Evolutionary conservation across 1,284 basidiomycete genomes (phyloP).

Genomic region (Austroboletus niveus): DNA sequence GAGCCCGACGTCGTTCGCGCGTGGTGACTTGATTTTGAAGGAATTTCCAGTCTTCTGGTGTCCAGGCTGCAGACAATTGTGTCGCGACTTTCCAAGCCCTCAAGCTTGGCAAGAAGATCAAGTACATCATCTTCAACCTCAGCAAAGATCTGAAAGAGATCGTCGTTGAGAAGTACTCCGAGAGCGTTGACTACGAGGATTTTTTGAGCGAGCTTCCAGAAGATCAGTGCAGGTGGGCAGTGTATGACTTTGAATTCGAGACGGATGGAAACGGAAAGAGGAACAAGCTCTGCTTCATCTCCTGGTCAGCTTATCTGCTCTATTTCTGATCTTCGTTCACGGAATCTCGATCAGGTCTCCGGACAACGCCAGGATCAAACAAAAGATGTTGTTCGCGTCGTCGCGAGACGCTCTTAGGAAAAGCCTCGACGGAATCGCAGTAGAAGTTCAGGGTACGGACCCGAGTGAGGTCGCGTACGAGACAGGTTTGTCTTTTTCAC

Average conservation of each 20-base stretch:
- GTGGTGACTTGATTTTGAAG: neutral
- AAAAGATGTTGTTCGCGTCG: conserved; percentile 95
- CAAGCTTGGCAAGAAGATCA: conserved; percentile 68
- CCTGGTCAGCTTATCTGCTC: conserved; percentile 56
- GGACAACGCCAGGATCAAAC: conserved; percentile 82
- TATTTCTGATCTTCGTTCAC: neutral
- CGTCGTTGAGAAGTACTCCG: conserved; percentile 64
- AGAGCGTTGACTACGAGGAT: conserved; percentile 59
- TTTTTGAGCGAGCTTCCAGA: conserved; percentile 81
- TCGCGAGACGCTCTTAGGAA: conserved; percentile 87
- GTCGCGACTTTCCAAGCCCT: conserved; percentile 68
- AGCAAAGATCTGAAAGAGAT: conserved; percentile 71
- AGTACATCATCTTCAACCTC: conserved; percentile 87
- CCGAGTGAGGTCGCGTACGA: conserved; percentile 75
- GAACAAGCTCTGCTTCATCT: conserved; percentile 88
- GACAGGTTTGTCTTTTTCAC: conserved; percentile 54
- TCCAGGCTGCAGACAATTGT: conserved; percentile 61
- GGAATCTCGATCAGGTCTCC: conserved; percentile 68
- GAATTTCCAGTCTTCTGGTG: conserved; percentile 73
- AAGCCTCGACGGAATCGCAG: conserved; percentile 66
- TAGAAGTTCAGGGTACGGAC: conserved; percentile 91
- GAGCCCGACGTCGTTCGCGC: conserved; percentile 9
- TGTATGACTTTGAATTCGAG: conserved; percentile 92
- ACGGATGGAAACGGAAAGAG: conserved; percentile 65
- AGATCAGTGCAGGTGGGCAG: conserved; percentile 80